Evolutionary conservation across 148 eudicot genomes (phyloP).

Genomic region (Linanthus parryae): DNA sequence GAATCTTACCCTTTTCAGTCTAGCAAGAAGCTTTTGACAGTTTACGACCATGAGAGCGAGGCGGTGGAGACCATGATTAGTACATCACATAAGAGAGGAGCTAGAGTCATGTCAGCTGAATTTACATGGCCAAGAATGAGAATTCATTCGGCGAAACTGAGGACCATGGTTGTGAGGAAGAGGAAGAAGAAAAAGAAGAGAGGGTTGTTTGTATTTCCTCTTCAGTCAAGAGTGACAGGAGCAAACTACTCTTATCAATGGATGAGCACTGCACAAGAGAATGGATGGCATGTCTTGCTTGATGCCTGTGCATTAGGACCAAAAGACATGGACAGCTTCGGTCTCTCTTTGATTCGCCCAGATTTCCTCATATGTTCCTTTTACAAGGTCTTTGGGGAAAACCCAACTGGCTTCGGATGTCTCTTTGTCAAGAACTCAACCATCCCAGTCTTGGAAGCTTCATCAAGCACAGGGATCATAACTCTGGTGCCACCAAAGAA

Average conservation of each 20-base stretch:
- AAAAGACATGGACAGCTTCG: slow-evolving; percentile 91
- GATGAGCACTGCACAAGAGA: slow-evolving; percentile 86
- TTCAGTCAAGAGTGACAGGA: slow-evolving; percentile 82
- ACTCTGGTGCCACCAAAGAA: slow-evolving; percentile 41
- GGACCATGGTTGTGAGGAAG: slow-evolving; percentile 48
- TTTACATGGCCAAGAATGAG: slow-evolving; percentile 90
- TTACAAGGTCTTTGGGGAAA: slow-evolving; percentile 90
- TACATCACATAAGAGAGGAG: slow-evolving; percentile 71
- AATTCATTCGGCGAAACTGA: slow-evolving; percentile 48
- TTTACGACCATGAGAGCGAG: slow-evolving; percentile 81
- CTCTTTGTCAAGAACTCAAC: slow-evolving; percentile 78
- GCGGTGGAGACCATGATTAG: slow-evolving; percentile 55
- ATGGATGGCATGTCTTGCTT: slow-evolving; percentile 93
- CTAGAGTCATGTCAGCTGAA: slow-evolving; percentile 56
- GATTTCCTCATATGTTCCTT: slow-evolving; percentile 85
- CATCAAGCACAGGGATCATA: slow-evolving; percentile 53
- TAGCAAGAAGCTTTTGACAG: slow-evolving; percentile 60
- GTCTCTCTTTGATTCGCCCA: slow-evolving; percentile 71
- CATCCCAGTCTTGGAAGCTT: slow-evolving; percentile 42
- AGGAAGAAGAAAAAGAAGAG: slow-evolving; percentile 38
- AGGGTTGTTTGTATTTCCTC: slow-evolving; percentile 82
- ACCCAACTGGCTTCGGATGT: slow-evolving; percentile 91
- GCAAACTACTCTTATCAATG: slow-evolving; percentile 92
- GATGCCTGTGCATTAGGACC: slow-evolving; percentile 97
- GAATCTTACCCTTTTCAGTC: slow-evolving; percentile 81